Conservation (phyloP, 2,329 filamentous ascomycete genomes). For the Pseudogymnoascus sp. region DNA sequence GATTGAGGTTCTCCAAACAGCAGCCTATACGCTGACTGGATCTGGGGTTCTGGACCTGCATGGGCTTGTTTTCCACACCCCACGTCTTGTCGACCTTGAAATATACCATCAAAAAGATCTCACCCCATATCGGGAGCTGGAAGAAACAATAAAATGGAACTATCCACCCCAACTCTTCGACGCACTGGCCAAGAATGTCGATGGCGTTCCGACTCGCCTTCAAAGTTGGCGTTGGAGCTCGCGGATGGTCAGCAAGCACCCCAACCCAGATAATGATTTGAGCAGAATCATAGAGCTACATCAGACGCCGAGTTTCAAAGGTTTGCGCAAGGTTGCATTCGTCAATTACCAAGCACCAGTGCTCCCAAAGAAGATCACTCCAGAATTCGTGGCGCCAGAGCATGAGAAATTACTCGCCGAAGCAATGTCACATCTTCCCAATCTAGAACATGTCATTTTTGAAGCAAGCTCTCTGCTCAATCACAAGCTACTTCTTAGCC, state of each 20-base stretch:
- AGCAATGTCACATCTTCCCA: constrained; percentile 48
- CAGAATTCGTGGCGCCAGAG: constrained; percentile 29
- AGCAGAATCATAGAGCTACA: constrained; percentile 39
- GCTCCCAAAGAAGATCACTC: constrained; percentile 17
- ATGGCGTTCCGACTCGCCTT: constrained; percentile 26
- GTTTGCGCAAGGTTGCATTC: constrained; percentile 50
- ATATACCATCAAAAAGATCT: constrained; percentile 65
- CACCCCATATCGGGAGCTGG: constrained; percentile 55
- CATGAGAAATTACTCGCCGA: constrained; percentile 35
- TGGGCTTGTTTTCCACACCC: constrained; percentile 55
- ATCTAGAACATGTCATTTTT: constrained; percentile 62
- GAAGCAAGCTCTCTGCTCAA: constrained; percentile 69
- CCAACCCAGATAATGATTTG: constrained; percentile 41
- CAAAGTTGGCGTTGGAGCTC: constrained; percentile 57
- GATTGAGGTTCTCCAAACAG: constrained; percentile 56
- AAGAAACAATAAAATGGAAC: constrained; percentile 56
- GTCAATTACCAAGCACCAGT: constrained; percentile 57
- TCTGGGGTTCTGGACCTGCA: constrained; percentile 49
- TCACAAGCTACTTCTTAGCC: constrained; percentile 55
- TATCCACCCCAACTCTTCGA: constrained; percentile 62
- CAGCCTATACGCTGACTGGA: constrained; percentile 46
- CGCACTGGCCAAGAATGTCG: constrained; percentile 43
- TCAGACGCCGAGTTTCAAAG: constrained; percentile 46
- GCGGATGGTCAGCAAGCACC: constrained; percentile 41
- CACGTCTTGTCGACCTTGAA: constrained; percentile 61